Conservation (phyloP, 768 basidiomycete species). For the Panaeolus papilionaceus region DNA sequence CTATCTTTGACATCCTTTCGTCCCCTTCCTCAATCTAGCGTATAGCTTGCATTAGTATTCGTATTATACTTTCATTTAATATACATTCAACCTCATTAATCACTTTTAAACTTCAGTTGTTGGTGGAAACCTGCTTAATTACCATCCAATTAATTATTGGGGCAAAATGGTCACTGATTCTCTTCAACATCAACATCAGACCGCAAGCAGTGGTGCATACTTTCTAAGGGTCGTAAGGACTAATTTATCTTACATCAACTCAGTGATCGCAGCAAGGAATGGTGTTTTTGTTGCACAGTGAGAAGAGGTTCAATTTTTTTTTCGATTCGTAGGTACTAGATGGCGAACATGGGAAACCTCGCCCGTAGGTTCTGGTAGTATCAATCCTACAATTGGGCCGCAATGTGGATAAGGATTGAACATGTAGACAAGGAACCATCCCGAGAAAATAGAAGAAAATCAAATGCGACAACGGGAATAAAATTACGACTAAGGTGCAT, state of each 20-base stretch:
- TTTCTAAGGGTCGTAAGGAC: too few species aligned
- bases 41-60: neutral
- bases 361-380: too few species aligned
- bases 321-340: too few species aligned
- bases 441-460: neutral
- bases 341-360: too few species aligned
- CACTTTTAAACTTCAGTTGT: neutral
- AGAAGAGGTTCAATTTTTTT: too few species aligned
- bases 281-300: too few species aligned
- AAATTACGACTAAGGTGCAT: slow-evolving; percentile 9
- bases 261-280: too few species aligned
- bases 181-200: too few species aligned
- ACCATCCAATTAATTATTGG: neutral
- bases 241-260: too few species aligned
- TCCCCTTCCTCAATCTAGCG: neutral
- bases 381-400: too few species aligned
- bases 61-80: slow-evolving; percentile 4
- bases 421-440: neutral
- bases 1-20: neutral
- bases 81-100: neutral
- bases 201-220: too few species aligned
- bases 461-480: slow-evolving; percentile 1
- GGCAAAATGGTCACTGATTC: neutral
- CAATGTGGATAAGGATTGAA: too few species aligned
- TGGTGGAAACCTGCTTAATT: neutral